Base-by-base conservation (phyloP, 768 basidiomycete genomes). In the Sporobolomyces pararoseus region DNA sequence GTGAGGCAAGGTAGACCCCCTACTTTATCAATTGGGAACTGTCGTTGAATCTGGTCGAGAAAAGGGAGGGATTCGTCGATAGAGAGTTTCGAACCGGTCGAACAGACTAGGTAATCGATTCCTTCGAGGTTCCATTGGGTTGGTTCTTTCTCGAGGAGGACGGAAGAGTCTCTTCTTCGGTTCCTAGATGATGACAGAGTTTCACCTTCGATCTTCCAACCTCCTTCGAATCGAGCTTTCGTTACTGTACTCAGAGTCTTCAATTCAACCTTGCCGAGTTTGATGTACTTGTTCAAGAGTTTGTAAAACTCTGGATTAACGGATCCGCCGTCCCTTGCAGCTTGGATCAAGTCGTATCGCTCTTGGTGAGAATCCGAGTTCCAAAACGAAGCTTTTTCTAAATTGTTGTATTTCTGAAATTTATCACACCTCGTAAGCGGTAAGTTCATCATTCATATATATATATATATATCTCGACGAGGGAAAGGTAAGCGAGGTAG, bases 291-390 rank as follows among this genome's bases (percentile, higher is more conserved):
- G 44, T 73, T 50, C 23, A 76, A 58, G 21, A 70, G 21, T 4
- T 39, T 57, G 44, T 63, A 31, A 54, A 71, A 77, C 7, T 62
- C 37, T 17, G 75, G 68, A 44, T 76, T 75, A 51, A 77, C 65
- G 32, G 47, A 52, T 3, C 76, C 77, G 7, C 76, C 77, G 60
- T 68, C 64, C 16, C 76, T 65, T 0, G 76, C 75, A 0, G 9
- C 0, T 17, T 63, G 72, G 52, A 77, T 66, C 52, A 51, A 50
- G 13, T 49, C 72, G 16, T 19, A 4, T 12, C 52, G 73, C 31
- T 47, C 53, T 10, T 61, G 51, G 31, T 32, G 23, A 7, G 59
- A 49, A 19, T 29, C 31, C 23, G 68, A 71, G 25, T 68, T 54
- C 67, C 67, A 78, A 64, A 76, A 77, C 12, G 51, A 27, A 32